Base-by-base conservation (phyloP, 768 basidiomycete species). In the Auricularia sp. region DNA sequence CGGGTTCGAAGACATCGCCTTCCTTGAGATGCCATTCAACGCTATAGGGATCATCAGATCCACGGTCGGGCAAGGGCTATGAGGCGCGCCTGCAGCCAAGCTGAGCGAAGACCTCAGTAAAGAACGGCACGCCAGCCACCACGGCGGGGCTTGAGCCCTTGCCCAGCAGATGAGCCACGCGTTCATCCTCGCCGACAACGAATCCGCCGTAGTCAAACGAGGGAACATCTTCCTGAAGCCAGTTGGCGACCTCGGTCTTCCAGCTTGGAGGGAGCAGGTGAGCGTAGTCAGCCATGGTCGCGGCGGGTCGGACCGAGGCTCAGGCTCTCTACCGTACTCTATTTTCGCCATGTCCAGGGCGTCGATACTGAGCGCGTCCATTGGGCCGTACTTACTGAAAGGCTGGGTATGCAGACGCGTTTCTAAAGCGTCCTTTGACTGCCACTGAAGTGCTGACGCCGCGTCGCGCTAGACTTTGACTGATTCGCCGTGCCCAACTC, bases 171-270 rank as follows among this genome's bases (percentile, higher is more conserved):
- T 87, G 89, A 6, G 97, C 97, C 73, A 90, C 87, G 51, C 93
- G 86, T 44, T 83, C 77, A 6, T 83, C 88, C 72, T 98, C 95
- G 14, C 96, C 96, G 8, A 99, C 96, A 61, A 98, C 93, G 71
- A 90, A 96, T 2, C 96, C 96, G 45, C 90, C 95, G 68, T 93
- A 97, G 75, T 99, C 96, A 69, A 98, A 97, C 1, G 92, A 94
- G 1, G 96, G 96, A 0, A 89, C 90, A 72, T 98, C 96, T 76
- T 99, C 96, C 7, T 84, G 84, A 36, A 95, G 83, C 96, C 96
- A 99, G 14, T 73, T 77, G 2, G 82, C 77, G 63, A 98, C 83
- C 68, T 92, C 87, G 1, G 83, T 70, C 74, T 90, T 93, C 96
- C 95, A 98, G 71, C 87, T 92, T 0, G 94, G 92, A 37, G 96